Evolutionary conservation across 2,329 filamentous ascomycete species (phyloP).

Genomic region (Cordyceps fumosorosea): DNA sequence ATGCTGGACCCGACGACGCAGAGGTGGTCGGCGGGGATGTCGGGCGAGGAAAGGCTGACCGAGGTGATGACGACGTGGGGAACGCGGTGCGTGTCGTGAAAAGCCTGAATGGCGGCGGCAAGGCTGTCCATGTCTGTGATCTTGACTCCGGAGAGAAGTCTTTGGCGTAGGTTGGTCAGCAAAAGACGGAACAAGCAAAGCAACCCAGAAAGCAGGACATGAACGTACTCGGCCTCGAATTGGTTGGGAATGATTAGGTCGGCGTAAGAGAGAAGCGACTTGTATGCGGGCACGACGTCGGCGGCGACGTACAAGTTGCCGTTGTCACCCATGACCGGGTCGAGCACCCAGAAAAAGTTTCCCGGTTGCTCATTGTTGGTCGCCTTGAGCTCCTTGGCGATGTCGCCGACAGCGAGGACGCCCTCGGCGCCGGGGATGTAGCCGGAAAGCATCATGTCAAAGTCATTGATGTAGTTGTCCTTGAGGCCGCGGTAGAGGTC

Average conservation of each 20-base stretch:
- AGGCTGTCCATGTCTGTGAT: conserved; percentile 72
- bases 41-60: conserved; percentile 58
- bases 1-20: conserved; percentile 74
- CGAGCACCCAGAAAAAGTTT: conserved; percentile 92
- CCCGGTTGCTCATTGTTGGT: conserved; percentile 58
- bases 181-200: conserved; percentile 5
- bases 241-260: conserved; percentile 95
- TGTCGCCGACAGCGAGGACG: conserved; percentile 76
- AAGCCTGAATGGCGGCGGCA: conserved; percentile 63
- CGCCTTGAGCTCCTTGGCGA: conserved; percentile 71
- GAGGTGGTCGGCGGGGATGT: conserved; percentile 46
- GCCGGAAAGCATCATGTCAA: conserved; percentile 90
- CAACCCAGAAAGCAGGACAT: too few relatives aligned
- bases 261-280: conserved; percentile 67
- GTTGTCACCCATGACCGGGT: conserved; percentile 98
- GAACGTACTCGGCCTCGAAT: conserved; percentile 80
- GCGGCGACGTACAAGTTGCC: conserved; percentile 85
- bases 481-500: conserved; percentile 80
- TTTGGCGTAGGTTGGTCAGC: conserved; percentile 28
- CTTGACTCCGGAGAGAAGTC: conserved; percentile 75
- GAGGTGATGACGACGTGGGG: conserved; percentile 93
- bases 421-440: conserved; percentile 86
- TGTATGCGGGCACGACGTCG: conserved; percentile 88
- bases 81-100: conserved; percentile 70
- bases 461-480: conserved; percentile 77